Evolutionary conservation across 129 eudicot genomes (phyloP), one percentile per base, ranked within the genome.

Genomic region (Rutidosis leptorrhynchoides): DNA sequence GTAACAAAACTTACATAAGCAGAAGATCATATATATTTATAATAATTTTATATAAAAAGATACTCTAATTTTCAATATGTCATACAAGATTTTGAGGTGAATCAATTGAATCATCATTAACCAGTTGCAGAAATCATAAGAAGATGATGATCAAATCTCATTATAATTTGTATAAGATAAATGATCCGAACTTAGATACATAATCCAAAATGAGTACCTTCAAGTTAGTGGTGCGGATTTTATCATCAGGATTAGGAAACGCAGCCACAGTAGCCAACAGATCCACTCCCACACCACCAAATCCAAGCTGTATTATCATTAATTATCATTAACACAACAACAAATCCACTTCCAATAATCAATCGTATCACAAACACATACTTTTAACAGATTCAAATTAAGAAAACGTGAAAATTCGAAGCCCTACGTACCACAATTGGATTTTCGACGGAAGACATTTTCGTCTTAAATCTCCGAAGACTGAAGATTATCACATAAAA

Each of bases 201-300:
- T 33, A 17, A 17, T 63, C 58, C 19, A 48, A 7, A 58, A 10
- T 42, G 16, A 52, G 46, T 69, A 88, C 98, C 95, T 82, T 78
- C 68, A 83, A 66, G 78, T 87, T 92, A 51, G 92, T 85, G 87
- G 85, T 85, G 65, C 92, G 82, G 42, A 83, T 88, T 80, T 92
- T 92, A 40, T 92, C 96, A 78, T 92, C 96, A 6, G 98, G 98
- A 15, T 83, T 83, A 21, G 98, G 98, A 62, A 75, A 92, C 55
- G 77, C 23, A 65, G 76, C 84, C 27, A 92, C 96, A 2, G 89
- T 82, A 7, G 96, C 98, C 73, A 92, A 78, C 25, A 72, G 77
- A 58, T 92, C 98, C 73, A 92, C 82, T 25, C 65, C 67, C 53
- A 77, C 84, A 21, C 84, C 70, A 45, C 98, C 98, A 49, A 80